phyloP scores from a whole-genome alignment of 2,329 filamentous ascomycete genomes.

The Fusarium sp. region DNA sequence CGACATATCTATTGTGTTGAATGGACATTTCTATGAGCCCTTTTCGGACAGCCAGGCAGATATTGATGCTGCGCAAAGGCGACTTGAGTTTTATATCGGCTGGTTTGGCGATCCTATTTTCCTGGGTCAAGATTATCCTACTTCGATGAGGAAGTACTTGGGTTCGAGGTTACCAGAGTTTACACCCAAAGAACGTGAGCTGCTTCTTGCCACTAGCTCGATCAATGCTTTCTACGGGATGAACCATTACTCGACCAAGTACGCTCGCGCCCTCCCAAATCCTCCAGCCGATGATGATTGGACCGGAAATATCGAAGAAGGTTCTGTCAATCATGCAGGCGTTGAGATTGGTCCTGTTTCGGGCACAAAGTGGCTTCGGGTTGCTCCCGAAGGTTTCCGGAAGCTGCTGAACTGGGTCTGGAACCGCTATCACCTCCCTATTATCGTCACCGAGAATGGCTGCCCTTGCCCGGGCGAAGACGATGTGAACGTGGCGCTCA shows the following conservation, averaged over 20 bases:
- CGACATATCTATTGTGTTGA: not conserved
- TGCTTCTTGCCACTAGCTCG: slow-evolving; percentile 3
- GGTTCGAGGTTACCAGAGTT: not conserved
- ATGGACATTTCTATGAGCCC: not conserved
- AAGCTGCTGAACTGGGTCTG: slow-evolving; percentile 45
- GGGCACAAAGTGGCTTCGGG: slow-evolving; percentile 29
- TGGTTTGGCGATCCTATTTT: slow-evolving; percentile 2
- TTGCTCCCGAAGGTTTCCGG: slow-evolving; percentile 36
- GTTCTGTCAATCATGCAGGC: not conserved
- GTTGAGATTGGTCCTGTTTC: slow-evolving; percentile 26
- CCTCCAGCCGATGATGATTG: slow-evolving; percentile 43
- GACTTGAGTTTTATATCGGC: not conserved
- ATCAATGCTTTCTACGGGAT: slow-evolving; percentile 53
- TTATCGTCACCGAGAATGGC: not conserved
- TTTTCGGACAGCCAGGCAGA: not conserved
- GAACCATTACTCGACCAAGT: slow-evolving; percentile 56
- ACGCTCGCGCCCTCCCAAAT: slow-evolving; percentile 40
- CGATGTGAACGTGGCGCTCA: not conserved
- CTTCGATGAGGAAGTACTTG: not conserved
- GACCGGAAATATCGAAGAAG: slow-evolving; percentile 38
- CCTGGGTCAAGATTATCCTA: not conserved
- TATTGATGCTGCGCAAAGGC: not conserved
- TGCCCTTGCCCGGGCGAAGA: not conserved
- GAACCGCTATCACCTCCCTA: slow-evolving; percentile 32
- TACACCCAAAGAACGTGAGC: not conserved